Base-by-base conservation (phyloP, 2,329 filamentous ascomycete species). In the Colletotrichum siamense region DNA sequence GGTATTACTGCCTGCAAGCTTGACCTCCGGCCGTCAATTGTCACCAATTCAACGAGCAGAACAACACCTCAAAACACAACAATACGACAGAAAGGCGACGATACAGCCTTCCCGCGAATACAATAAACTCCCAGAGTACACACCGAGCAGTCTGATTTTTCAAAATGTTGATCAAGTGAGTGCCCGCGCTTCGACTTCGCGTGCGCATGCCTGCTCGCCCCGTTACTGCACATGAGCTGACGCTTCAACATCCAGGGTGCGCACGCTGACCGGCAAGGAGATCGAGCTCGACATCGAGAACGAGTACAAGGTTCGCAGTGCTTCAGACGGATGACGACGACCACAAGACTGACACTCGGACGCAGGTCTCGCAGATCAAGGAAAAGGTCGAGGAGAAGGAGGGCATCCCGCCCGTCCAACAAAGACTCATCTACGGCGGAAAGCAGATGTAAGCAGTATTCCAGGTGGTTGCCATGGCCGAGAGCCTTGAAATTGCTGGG, bases 381-480 rank as follows among this genome's bases (percentile, higher is more conserved):
- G 97, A 99, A 88, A 96, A 96, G 82, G 97, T 99, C 72, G 97
- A 99, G 87, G 97, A 99, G 89, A 99, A 99, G 88, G 97, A 99
- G 85, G 97, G 97, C 73, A 99, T 99, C 81, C 96, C 97, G 59
- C 97, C 97, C 1, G 96, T 97, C 22, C 97, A 99, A 87, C 97
- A 99, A 87, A 94, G 97, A 75, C 89, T 99, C 79, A 99, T 99
- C 82, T 98, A 94, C 84, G 96, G 96, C 70, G 97, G 97, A 82
- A 99, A 99, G 89, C 97, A 99, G 86, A 98, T 99, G 97, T 98
- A 88, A 44, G 61, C 55, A 15, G 16, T 30, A 5, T 28, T 44
- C 7, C 44, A 30, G 28, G 18, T 22, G 16, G 44, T 18, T n/a
- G 13, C 15, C 30, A n/a, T 39, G 28, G 32, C 16, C 12, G 32